phyloP scores from a whole-genome alignment of 768 basidiomycete species.

The Suillus tomentosus region DNA sequence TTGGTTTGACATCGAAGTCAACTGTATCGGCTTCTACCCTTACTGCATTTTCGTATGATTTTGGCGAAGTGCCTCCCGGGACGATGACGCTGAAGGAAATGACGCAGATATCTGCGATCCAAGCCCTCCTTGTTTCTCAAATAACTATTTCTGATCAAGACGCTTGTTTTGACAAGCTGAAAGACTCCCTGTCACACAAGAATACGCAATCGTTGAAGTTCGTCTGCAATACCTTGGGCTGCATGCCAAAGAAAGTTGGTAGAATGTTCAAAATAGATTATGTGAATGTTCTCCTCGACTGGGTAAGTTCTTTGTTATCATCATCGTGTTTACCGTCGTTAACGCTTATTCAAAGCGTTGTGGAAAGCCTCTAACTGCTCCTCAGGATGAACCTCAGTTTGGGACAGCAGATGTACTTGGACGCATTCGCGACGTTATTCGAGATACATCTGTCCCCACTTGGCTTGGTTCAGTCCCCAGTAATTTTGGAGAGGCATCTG shows the following conservation, averaged over 20 bases:
- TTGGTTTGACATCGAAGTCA: conserved; percentile 8
- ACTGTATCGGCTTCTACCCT: not conserved
- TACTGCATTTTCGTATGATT: not conserved
- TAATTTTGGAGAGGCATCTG: conserved; percentile 21
- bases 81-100: not conserved
- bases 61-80: not conserved
- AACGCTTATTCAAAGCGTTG: not conserved
- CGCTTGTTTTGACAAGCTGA: not conserved
- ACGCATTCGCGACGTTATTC: conserved; percentile 11
- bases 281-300: conserved; percentile 9
- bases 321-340: not conserved
- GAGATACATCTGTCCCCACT: conserved; percentile 12
- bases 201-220: conserved; percentile 8
- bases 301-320: conserved; percentile 10
- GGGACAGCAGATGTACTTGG: not conserved
- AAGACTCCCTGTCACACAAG: conserved; percentile 8
- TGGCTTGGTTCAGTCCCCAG: conserved; percentile 20
- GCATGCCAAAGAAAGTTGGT: conserved; percentile 5
- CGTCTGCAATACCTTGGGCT: conserved; percentile 2
- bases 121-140: conserved; percentile 2
- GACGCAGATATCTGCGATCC: conserved; percentile 12
- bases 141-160: too few relatives aligned
- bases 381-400: not conserved
- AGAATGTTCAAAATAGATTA: conserved; percentile 11
- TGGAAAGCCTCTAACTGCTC: conserved; percentile 4